A percentile compares a stretch with the other conserved stretches of the same genome.
These are phyloP conservation scores for Phylloporus arenicola DNA, from an alignment of 768 basidiomycete species.

Conservation along the genomic window DNA sequence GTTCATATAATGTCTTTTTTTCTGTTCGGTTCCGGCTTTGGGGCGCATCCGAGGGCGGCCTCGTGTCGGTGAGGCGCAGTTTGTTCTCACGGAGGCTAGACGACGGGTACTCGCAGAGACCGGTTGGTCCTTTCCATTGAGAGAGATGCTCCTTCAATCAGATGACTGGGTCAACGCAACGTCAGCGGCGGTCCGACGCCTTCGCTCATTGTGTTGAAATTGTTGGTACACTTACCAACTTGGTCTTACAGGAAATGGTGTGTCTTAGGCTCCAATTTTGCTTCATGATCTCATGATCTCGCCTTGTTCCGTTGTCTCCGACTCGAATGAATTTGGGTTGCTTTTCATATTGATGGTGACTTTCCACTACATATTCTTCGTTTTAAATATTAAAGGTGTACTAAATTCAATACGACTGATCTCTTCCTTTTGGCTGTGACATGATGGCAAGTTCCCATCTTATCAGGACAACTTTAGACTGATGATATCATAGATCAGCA, in stretches of 20 bases:
- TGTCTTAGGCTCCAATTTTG: not conserved
- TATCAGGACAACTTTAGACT: not conserved
- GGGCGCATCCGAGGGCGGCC: not conserved
- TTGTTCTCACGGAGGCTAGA: not conserved
- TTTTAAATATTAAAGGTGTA: not conserved
- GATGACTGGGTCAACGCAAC: not conserved
- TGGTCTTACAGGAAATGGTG: not conserved
- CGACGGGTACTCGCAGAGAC: not conserved
- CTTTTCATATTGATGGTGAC: not conserved
- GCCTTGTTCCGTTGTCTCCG: not conserved
- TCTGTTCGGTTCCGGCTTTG: slow-evolving; percentile 14
- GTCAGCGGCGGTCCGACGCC: not conserved
- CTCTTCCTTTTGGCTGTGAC: not conserved
- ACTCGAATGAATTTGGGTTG: not conserved
- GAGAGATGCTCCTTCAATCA: not conserved
- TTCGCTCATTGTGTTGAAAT: not conserved
- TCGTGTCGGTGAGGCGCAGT: not conserved
- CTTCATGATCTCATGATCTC: not conserved
- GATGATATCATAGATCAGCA: not conserved
- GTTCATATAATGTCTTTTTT: slow-evolving; percentile 1
- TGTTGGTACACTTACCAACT: not conserved
- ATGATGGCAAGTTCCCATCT: not conserved
- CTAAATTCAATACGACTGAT: not conserved
- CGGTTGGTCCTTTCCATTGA: not conserved
- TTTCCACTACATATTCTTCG: not conserved